A percentile compares a stretch with the other conserved stretches of the same genome.
phyloP scores from a whole-genome alignment of 805 yeast species.

The Kazachstania bromeliacearum region DNA sequence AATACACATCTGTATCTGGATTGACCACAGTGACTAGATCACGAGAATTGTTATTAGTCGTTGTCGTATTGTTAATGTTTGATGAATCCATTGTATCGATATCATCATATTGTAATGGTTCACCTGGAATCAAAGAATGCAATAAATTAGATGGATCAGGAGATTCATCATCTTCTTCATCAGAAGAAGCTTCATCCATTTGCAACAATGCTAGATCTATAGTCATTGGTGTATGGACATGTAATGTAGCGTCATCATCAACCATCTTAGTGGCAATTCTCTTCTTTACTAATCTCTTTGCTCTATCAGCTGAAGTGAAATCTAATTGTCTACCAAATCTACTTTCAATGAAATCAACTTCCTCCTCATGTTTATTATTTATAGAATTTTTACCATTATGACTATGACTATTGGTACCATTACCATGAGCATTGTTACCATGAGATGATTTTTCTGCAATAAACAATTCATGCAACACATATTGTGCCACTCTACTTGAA shows the following conservation, averaged over 20 bases:
- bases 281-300: constrained; percentile 62
- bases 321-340: constrained; percentile 81
- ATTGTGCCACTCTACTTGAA: constrained; percentile 83
- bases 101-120: constrained; percentile 15
- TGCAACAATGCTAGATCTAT: constrained; percentile 2
- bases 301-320: constrained; percentile 61
- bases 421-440: background rate
- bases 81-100: no score
- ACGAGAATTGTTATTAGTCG: background rate
- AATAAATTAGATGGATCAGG: constrained; percentile 1
- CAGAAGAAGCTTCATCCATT: constrained; percentile 1
- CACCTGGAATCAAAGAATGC: constrained; percentile 22
- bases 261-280: constrained; percentile 64
- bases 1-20: constrained; percentile 59
- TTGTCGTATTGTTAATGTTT: background rate
- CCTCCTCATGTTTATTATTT: constrained; percentile 12
- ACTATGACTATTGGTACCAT: background rate
- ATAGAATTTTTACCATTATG: background rate
- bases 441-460: constrained; percentile 26
- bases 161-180: constrained; percentile 3
- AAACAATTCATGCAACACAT: constrained; percentile 55
- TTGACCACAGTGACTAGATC: constrained; percentile 8
- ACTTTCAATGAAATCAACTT: constrained; percentile 62
- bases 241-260: constrained; percentile 22
- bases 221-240: constrained; percentile 1